These are phyloP conservation scores for Pterulicium gracile DNA, from an alignment of 1,284 basidiomycete species.

Conservation along the genomic window DNA sequence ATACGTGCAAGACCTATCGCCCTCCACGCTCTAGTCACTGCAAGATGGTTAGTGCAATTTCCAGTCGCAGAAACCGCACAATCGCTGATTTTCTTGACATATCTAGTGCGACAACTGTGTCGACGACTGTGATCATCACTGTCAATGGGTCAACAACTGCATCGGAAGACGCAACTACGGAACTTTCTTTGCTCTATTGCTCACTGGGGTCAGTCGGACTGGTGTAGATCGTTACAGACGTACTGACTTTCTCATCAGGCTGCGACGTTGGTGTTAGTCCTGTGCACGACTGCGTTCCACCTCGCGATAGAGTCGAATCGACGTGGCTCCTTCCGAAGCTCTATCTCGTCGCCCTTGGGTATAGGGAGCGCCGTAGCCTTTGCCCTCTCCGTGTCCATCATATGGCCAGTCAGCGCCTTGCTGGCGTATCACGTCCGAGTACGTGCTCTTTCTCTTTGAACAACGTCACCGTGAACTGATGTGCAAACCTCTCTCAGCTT, in stretches of 20 bases:
- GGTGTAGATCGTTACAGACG: too few relatives aligned
- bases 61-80: too few relatives aligned
- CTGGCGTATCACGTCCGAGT: constrained; percentile 79
- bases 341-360: constrained; percentile 43
- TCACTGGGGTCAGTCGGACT: constrained; percentile 65
- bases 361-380: constrained; percentile 76
- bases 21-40: constrained; percentile 90
- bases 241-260: constrained; percentile 33
- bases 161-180: constrained; percentile 89
- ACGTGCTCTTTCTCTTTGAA: constrained; percentile 20
- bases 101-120: constrained; percentile 88
- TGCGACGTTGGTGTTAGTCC: constrained; percentile 60
- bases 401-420: constrained; percentile 77
- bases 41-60: constrained; percentile 54
- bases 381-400: constrained; percentile 50
- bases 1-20: constrained; percentile 82
- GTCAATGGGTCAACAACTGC: constrained; percentile 93
- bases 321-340: constrained; percentile 43
- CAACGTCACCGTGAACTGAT: constrained; percentile 1
- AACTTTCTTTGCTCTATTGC: constrained; percentile 73
- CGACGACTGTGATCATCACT: constrained; percentile 85
- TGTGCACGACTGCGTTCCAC: constrained; percentile 76
- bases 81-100: too few relatives aligned
- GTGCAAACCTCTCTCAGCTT: constrained; percentile 34
- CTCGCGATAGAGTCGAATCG: constrained; percentile 45